A percentile compares a stretch with the other conserved stretches of the same genome.
phyloP scores from a whole-genome alignment of 768 basidiomycete genomes.

The Suillus tomentosus region DNA sequence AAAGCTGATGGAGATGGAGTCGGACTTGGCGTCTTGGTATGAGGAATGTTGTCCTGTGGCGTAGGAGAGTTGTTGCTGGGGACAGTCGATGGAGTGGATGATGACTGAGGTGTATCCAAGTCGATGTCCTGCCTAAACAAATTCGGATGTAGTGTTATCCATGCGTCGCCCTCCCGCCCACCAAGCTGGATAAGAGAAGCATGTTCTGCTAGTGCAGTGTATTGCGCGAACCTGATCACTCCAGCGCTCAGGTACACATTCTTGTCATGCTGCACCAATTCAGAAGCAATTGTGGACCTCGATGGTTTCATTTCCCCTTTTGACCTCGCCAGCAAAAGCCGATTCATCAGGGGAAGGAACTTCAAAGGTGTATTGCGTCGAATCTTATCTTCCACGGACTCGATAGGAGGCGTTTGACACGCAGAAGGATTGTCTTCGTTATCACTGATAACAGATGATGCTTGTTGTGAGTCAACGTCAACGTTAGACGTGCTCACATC shows the following conservation, averaged over 20 bases:
- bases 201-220: constrained; percentile 28
- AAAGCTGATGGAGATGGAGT: neutral
- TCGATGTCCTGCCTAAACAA: neutral
- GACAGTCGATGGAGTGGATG: constrained; percentile 19
- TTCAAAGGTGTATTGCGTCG: constrained; percentile 20
- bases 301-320: constrained; percentile 37
- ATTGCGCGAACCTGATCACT: constrained; percentile 29
- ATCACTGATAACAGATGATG: constrained; percentile 7
- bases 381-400: constrained; percentile 13
- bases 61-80: neutral
- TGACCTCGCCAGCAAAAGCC: constrained; percentile 24
- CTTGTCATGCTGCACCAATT: constrained; percentile 33
- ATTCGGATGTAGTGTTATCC: constrained; percentile 31
- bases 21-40: neutral
- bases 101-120: constrained; percentile 6
- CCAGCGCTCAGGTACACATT: constrained; percentile 29
- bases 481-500: neutral
- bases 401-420: constrained; percentile 4
- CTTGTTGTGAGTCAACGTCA: constrained; percentile 7
- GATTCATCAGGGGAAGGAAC: constrained; percentile 34
- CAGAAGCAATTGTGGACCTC: constrained; percentile 41
- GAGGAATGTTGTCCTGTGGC: neutral
- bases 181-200: constrained; percentile 31
- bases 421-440: constrained; percentile 10
- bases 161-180: constrained; percentile 17